phyloP scores from a whole-genome alignment of 2,329 filamentous ascomycete genomes.

The Aspergillus tamarii region DNA sequence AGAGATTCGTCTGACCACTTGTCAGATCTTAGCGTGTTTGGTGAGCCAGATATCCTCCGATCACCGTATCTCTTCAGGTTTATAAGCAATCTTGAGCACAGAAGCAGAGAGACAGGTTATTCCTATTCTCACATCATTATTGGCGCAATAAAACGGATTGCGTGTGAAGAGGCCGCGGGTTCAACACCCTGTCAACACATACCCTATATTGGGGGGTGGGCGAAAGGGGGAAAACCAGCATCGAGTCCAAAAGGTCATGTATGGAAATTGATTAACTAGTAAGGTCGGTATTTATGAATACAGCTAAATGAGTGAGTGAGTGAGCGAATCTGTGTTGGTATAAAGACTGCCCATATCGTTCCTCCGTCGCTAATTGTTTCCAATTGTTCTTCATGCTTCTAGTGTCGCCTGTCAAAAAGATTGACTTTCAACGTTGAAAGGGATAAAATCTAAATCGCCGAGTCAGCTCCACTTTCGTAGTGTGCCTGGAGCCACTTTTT shows the following conservation, averaged over 20 bases:
- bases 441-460: constrained; percentile 5
- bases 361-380: neutral
- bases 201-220: no score
- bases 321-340: neutral
- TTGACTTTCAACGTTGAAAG: constrained; percentile 9
- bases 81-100: neutral
- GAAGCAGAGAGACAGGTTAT: neutral
- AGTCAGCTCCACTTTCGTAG: neutral
- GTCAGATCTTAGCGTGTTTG: neutral
- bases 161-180: neutral
- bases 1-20: neutral
- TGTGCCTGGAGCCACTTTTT: constrained; percentile 11
- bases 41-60: neutral
- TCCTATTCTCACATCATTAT: neutral
- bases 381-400: constrained; percentile 3
- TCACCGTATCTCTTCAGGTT: no score
- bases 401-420: constrained; percentile 11
- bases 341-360: neutral
- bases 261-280: neutral
- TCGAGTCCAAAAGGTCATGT: neutral
- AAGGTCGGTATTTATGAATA: neutral
- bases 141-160: neutral
- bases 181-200: neutral
- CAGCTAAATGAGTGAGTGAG: neutral
- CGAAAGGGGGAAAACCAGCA: neutral